Evolutionary conservation across 371 early-diverging fungal genomes (phyloP).

Genomic region (Mucor velutinosus): DNA sequence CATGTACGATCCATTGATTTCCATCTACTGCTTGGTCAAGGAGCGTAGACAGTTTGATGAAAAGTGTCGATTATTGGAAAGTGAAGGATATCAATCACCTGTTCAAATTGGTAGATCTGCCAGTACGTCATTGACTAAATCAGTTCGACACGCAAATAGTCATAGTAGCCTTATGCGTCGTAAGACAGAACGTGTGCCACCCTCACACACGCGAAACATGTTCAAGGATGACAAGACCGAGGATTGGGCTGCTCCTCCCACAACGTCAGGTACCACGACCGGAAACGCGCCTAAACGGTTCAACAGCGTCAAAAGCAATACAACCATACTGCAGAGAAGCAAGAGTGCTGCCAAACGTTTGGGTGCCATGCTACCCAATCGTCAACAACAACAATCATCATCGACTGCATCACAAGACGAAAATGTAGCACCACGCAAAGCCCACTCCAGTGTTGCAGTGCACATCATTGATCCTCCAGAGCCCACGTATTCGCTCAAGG

Average conservation of each 20-base stretch:
- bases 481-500: not conserved
- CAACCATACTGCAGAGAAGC: slow-evolving; percentile 21
- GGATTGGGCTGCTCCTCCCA: slow-evolving; percentile 18
- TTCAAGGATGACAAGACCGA: not conserved
- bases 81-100: slow-evolving; percentile 20
- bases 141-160: not conserved
- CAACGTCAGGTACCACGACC: not conserved
- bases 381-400: not conserved
- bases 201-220: slow-evolving; percentile 18
- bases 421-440: not conserved
- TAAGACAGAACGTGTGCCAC: slow-evolving; percentile 28
- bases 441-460: not conserved
- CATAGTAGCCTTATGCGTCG: slow-evolving; percentile 9
- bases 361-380: slow-evolving; percentile 15
- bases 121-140: slow-evolving; percentile 23
- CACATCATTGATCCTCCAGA: not conserved
- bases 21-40: slow-evolving; percentile 84
- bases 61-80: slow-evolving; percentile 10
- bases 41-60: slow-evolving; percentile 60
- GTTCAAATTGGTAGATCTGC: slow-evolving; percentile 28
- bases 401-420: not conserved
- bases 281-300: not conserved
- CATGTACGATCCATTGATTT: slow-evolving; percentile 71
- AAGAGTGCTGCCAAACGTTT: slow-evolving; percentile 26
- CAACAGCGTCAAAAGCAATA: slow-evolving; percentile 2